Conservation (phyloP, 169 alveolate species). For the Eimeria sp. region DNA sequence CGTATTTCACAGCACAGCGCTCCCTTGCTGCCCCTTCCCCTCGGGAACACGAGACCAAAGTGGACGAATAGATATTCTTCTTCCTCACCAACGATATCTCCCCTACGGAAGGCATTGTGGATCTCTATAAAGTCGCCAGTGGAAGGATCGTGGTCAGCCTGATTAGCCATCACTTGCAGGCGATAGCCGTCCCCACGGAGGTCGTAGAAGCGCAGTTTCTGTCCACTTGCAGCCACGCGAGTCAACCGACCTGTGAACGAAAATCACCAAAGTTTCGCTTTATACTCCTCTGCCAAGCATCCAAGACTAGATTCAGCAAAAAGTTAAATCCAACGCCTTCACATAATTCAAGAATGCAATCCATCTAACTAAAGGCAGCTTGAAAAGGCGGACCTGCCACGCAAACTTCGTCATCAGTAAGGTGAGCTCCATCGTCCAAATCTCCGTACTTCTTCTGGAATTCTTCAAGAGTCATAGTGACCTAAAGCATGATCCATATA, state of each 20-base stretch:
- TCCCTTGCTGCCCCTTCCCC: background rate
- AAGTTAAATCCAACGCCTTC: background rate
- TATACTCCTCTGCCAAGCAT: background rate
- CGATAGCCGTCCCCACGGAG: constrained; percentile 93
- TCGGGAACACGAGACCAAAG: background rate
- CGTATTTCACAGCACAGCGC: background rate
- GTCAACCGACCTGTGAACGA: constrained; percentile 93
- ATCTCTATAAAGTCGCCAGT: constrained; percentile 84
- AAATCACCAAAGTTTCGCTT: background rate
- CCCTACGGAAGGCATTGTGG: constrained; percentile 78
- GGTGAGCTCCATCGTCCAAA: constrained; percentile 89
- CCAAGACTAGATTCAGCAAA: background rate
- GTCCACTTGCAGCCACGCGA: constrained; percentile 92
- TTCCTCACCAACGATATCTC: constrained; percentile 64
- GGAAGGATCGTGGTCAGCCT: constrained; percentile 82
- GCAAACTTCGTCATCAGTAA: constrained; percentile 85
- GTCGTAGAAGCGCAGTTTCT: constrained; percentile 95
- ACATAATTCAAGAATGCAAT: background rate
- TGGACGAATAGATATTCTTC: background rate
- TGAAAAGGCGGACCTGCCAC: constrained; percentile 92
- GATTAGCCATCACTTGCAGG: constrained; percentile 92
- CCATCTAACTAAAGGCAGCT: background rate
- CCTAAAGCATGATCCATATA: constrained; percentile 9
- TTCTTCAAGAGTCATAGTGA: constrained; percentile 74
- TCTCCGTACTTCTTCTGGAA: constrained; percentile 87